Evolutionary conservation across 2,329 filamentous ascomycete genomes (phyloP), one percentile per base, ranked within the genome.

Genomic region (Hawksworthiomyces lignivorus): DNA sequence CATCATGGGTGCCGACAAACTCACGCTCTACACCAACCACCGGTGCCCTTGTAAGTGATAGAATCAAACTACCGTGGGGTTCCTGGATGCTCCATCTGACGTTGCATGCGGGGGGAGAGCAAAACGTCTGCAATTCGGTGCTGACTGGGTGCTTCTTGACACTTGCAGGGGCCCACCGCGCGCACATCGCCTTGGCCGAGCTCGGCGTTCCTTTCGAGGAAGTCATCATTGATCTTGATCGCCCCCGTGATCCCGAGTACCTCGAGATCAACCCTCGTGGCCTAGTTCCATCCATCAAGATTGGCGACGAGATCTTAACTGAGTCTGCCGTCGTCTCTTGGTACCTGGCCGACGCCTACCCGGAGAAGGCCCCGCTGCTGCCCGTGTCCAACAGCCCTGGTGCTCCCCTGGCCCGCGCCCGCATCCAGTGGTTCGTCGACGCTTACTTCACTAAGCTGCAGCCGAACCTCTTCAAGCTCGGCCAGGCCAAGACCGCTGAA

Each of bases 191-290:
- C 6, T 70, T 88, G 20, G 69, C 73, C 22, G 84, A 87, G 55
- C 72, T 84, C 11, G 69, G 70, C 10, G 56, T 88, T 22, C 67
- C 75, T 0, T 85, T 77, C 53, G 78, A 85, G 44, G 80, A 87
- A 50, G 78, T 84, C 46, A 75, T 78, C 44, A 84, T 94, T 52
- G 82, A 90, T 57, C 70, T 92, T 35, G 61, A 64, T 51, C 72
- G 62, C 9, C 85, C 86, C 0, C 77, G 86, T 9, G 78, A 82
- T 21, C 67, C 75, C 28, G 85, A 81, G 68, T 92, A 90, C 57
- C 73, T 92, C 8, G 68, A 80, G 39, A 65, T 92, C 57, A 89
- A 90, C 65, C 84, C 85, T 50, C 78, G 84, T 43, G 87, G 87
- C 12, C 75, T 88, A 4, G 84, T 92, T 5, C 86, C 87, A 1